Base-by-base conservation (phyloP, 2,329 filamentous ascomycete genomes). In the Xylaria sp. region DNA sequence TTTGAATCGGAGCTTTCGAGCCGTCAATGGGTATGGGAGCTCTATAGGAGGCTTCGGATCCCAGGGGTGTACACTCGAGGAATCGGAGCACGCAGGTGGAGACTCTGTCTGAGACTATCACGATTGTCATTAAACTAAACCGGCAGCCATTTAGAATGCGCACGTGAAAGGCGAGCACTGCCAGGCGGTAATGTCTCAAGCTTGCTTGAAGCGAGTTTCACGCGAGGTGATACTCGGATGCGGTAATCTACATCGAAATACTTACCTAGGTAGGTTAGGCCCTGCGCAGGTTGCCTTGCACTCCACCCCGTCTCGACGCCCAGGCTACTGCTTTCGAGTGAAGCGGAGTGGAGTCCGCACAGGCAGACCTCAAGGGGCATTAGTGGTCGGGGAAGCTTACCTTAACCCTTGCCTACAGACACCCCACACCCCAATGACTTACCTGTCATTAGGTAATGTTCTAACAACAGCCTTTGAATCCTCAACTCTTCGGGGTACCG, bases 1-100 rank as follows among this genome's bases (percentile, higher is more conserved):
- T 36, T 73, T 41, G 48, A 36, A 49, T 28, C 48, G 10, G 28
- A 36, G 5, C 15, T 25, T 12, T 59, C 49, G 28, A 13, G 25
- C 46, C 25, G 55, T 39, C 20, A 54, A 51, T 13, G 5, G 20
- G 56, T 28, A 57, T 48, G 15, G 23, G 10, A 15, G 56, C 4
- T 43, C 49, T 66, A 31, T 59, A 15, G 9, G 46, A 20, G 41
- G 46, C 18, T 64, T 31, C 13, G 28, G 23, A 48, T 60, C 18
- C 36, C 28, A 52, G 31, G 48, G 20, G 13, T 36, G 36, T 36
- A 31, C 25, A 63, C 39, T 59, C 36, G 55, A 18, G 9, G 36
- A 56, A 36, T 39, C 9, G 31, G 52, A 23, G 31, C 23, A 41
- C 18, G 49, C 13, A 31, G n/a, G 25, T 25, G 6, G 49, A 15